Evolutionary conservation across 805 yeast species (phyloP), one percentile per base, ranked within the genome.

Genomic region (Saccharomycopsis sp.): DNA sequence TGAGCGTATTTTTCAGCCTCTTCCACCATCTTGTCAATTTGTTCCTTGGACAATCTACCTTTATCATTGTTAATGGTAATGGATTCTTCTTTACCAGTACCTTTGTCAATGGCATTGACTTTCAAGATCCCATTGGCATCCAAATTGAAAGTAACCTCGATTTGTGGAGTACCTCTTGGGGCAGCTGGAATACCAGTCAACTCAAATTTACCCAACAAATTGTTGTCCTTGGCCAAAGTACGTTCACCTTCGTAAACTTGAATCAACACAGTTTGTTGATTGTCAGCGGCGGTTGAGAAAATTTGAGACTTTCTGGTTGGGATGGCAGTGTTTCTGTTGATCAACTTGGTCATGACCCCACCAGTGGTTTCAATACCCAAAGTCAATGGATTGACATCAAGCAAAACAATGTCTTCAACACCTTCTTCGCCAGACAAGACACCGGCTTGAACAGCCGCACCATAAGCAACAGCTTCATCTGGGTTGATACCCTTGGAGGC

Each of bases 381-480:
- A 41, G 96, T 87, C 60, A 87, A 76, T 56, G 96, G 94, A 56
- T 88, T 85, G 50, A 87, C 96, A 68, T 87, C 96, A 58, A 88
- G 74, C 58, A 87, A 71, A 50, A 89, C 89, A 55, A 82, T 79
- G 60, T 82, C 92, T 56, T 82, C 94, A 50, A 79, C 92, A 63
- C 94, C 92, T 57, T 81, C 87, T 67, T 88, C 96, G 65, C 97
- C 97, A 42, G 94, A 78, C 52, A 89, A 71, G 54, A 89, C 94
- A 71, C 97, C 97, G 44, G 95, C 97, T 72, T 89, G 98, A 50
- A 89, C 96, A 50, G 98, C 96, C 48, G 97, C 97, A 76, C 98
- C 98, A 57, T 80, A 89, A 33, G 97, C 98, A 59, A 89, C 97
- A 62, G 98, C 98, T 73, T 89, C 98, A 69, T 89, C 98, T 50